Base-by-base conservation (phyloP, 768 basidiomycete species). In the Hericium coralloides region DNA sequence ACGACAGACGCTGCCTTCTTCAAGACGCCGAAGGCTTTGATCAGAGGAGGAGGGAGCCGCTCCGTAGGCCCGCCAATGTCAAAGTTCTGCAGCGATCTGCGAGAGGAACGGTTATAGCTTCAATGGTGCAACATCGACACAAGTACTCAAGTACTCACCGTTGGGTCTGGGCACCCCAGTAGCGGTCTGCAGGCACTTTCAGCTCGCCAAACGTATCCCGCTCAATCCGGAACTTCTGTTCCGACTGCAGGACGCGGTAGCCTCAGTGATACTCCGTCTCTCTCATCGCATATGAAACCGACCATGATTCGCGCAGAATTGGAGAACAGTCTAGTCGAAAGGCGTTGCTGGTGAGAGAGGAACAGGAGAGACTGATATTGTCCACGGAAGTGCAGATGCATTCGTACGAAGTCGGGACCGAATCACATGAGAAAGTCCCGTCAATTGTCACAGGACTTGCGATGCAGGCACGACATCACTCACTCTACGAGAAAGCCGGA, bases 121-220 rank as follows among this genome's bases (percentile, higher is more conserved):
- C 23, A 23, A 22, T 36, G 4, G 20, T 38, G 48, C 45, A 45
- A 49, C 23, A 20, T 6, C 6, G 10, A 31, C 31, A 31, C 6
- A 31, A 8, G 52, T 15, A 67, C 73, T 22, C 6, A 31, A 8
- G 52, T 15, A 67, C 73, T 22, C 63, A 88, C 90, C 97, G 80
- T 68, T 98, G 95, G 14, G 97, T 99, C 73, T 98, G 97, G 17
- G 95, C 95, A 58, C 97, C 97, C 93, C 95, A 99, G 73, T 98
- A 98, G 57, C 87, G 82, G 58, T 89, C 85, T 15, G 80, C 81
- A 23, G 89, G 88, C 23, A 99, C 97, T 63, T 89, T 80, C 41
- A 99, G 82, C 59, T 94, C 91, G 37, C 97, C 97, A 69, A 99
- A 98, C 2, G 97, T 98, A 71, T 98, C 97, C 62, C 77, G 85